Percentiles rank a stretch among this genome's conserved stretches.
These are phyloP conservation scores for Neonectria magnoliae DNA, from an alignment of 2,329 filamentous ascomycete genomes.

Conservation along the genomic window DNA sequence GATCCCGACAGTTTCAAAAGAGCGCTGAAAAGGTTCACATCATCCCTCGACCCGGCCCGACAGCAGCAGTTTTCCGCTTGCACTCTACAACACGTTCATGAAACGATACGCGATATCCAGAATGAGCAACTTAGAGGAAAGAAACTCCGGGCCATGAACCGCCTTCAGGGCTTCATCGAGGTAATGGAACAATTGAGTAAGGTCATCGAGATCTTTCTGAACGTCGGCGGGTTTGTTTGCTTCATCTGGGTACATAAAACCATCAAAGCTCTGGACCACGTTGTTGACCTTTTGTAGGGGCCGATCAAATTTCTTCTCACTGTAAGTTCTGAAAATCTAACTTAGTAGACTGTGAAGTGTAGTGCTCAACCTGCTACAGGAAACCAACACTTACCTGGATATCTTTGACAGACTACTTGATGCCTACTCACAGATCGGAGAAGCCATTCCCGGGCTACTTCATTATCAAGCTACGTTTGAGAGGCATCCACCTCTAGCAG, in stretches of 20 bases:
- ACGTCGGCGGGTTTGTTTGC: conserved; percentile 6
- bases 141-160: conserved; percentile 1
- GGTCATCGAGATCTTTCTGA: conserved; percentile 12
- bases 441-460: conserved; percentile 5
- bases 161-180: conserved; percentile 16
- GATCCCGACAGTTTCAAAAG: conserved; percentile 12
- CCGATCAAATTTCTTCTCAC: conserved; percentile 24
- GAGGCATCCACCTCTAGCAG: background rate
- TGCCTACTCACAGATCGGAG: conserved; percentile 16
- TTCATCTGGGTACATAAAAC: conserved; percentile 19
- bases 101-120: conserved; percentile 2
- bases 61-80: conserved; percentile 5
- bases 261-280: background rate
- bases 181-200: conserved; percentile 16
- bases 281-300: conserved; percentile 9
- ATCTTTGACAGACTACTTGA: conserved; percentile 14
- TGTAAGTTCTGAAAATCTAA: background rate
- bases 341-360: no score
- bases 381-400: background rate
- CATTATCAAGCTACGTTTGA: conserved; percentile 10
- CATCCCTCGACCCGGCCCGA: background rate
- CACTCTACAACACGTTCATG: conserved; percentile 9
- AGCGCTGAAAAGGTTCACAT: conserved; percentile 10
- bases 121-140: background rate
- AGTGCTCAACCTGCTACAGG: background rate